phyloP scores from a whole-genome alignment of 2,329 filamentous ascomycete species.

The Colletotrichum eleusines region DNA sequence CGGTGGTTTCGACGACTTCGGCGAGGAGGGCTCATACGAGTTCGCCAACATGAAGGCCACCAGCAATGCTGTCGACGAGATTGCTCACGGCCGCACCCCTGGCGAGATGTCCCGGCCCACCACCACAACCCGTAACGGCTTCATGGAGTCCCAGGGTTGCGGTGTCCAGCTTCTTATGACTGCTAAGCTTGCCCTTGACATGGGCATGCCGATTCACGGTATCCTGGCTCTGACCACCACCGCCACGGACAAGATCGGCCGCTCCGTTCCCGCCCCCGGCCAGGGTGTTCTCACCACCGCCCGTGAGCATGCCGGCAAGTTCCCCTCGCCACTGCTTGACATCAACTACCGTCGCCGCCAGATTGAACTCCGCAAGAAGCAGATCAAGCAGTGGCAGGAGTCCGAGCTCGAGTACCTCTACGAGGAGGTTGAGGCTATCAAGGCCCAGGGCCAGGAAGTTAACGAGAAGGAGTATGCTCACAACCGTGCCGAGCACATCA shows the following conservation, averaged over 20 bases:
- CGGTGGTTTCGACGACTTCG: slow-evolving; percentile 99
- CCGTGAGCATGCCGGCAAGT: slow-evolving; percentile 89
- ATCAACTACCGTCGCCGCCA: slow-evolving; percentile 98
- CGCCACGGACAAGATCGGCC: slow-evolving; percentile 98
- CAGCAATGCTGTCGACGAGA: slow-evolving; percentile 96
- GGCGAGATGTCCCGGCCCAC: slow-evolving; percentile 98
- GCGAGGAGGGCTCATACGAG: slow-evolving; percentile 98
- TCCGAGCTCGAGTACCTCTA: slow-evolving; percentile 93
- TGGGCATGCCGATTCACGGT: slow-evolving; percentile 98
- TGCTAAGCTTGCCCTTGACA: slow-evolving; percentile 92
- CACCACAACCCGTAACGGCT: slow-evolving; percentile 95
- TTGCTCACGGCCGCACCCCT: slow-evolving; percentile 93
- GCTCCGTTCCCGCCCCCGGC: slow-evolving; percentile 94
- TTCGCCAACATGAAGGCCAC: slow-evolving; percentile 99
- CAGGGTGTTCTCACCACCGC: slow-evolving; percentile 97
- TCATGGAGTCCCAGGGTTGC: slow-evolving; percentile 99
- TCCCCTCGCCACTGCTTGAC: slow-evolving; percentile 94
- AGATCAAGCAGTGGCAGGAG: slow-evolving; percentile 97
- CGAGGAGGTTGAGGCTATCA: slow-evolving; percentile 92
- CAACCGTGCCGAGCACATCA: slow-evolving; percentile 87
- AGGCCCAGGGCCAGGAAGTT: slow-evolving; percentile 79
- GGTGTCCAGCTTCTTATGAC: slow-evolving; percentile 99
- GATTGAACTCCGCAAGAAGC: slow-evolving; percentile 91
- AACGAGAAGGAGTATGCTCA: slow-evolving; percentile 87
- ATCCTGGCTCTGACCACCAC: slow-evolving; percentile 93